Evolutionary conservation across 164 flowering plant species (phyloP).

Genomic region (Nelumbo lutea): DNA sequence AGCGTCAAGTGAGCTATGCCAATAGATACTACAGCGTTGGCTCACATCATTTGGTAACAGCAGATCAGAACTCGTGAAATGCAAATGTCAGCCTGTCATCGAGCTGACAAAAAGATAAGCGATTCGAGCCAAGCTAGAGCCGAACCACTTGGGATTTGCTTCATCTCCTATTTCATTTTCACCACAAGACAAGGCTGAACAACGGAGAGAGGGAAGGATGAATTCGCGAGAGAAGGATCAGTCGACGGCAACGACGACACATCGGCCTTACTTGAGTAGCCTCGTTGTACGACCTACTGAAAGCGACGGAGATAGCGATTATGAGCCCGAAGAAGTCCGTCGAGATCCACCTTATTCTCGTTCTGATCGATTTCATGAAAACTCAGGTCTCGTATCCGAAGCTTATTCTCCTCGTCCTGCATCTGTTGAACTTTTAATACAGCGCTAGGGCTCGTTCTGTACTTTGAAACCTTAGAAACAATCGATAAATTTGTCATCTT

Average conservation of each 20-base stretch:
- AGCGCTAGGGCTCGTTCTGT: neutral
- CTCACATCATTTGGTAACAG: no score
- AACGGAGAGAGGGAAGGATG: conserved; percentile 18
- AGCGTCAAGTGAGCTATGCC: no score
- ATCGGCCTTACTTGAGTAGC: conserved; percentile 17
- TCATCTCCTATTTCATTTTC: no score
- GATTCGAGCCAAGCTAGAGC: no score
- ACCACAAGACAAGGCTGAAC: no score
- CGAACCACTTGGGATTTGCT: no score
- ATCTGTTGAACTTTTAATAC: no score
- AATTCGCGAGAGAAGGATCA: conserved; percentile 53
- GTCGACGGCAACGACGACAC: conserved; percentile 12
- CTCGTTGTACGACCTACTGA: conserved; percentile 17
- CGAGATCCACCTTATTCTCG: conserved; percentile 44
- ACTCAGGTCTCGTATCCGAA: conserved; percentile 26
- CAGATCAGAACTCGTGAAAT: no score
- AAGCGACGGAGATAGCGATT: conserved; percentile 13
- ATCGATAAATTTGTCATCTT: no score
- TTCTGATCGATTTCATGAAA: conserved; percentile 42
- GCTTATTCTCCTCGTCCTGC: neutral
- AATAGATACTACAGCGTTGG: no score
- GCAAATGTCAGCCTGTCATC: no score
- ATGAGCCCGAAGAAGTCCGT: conserved; percentile 69
- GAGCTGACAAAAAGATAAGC: no score
- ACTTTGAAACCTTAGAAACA: neutral